Conservation (phyloP, 306 rosid species). For the Begonia peltatifolia region DNA sequence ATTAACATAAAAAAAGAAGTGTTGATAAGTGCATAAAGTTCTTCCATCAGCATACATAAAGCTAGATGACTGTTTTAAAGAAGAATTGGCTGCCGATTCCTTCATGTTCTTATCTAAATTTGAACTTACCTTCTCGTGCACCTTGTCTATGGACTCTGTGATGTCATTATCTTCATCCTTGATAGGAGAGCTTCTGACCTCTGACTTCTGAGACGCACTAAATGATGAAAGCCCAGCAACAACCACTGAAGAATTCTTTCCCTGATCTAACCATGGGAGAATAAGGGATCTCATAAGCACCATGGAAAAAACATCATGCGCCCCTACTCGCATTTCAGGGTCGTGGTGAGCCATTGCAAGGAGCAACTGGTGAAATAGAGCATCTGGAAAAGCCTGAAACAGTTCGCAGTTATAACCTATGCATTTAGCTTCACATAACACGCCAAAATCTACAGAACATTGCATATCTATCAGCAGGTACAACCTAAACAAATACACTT, state of each 20-base stretch:
- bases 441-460: slow-evolving; percentile 5
- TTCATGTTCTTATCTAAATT: slow-evolving; percentile 18
- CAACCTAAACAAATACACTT: slow-evolving; percentile 14
- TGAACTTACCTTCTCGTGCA: slow-evolving; percentile 20
- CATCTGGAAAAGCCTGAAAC: slow-evolving; percentile 85
- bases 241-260: slow-evolving; percentile 16
- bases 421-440: slow-evolving; percentile 14
- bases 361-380: slow-evolving; percentile 86
- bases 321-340: slow-evolving; percentile 72
- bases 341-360: slow-evolving; percentile 80
- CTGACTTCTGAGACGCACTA: slow-evolving; percentile 17
- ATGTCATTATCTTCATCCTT: slow-evolving; percentile 19
- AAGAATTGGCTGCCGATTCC: slow-evolving; percentile 18
- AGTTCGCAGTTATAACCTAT: slow-evolving; percentile 5
- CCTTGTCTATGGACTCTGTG: slow-evolving; percentile 19
- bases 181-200: slow-evolving; percentile 30
- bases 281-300: slow-evolving; percentile 62
- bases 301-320: slow-evolving; percentile 55
- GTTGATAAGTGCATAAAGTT: slow-evolving; percentile 28
- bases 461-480: slow-evolving; percentile 4
- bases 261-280: slow-evolving; percentile 32
- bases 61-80: slow-evolving; percentile 19
- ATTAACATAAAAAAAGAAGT: neutral
- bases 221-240: slow-evolving; percentile 20
- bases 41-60: slow-evolving; percentile 37